Evolutionary conservation across 192 early-diverging fungal species (phyloP).

Genomic region (Chytriomyces confervae): DNA sequence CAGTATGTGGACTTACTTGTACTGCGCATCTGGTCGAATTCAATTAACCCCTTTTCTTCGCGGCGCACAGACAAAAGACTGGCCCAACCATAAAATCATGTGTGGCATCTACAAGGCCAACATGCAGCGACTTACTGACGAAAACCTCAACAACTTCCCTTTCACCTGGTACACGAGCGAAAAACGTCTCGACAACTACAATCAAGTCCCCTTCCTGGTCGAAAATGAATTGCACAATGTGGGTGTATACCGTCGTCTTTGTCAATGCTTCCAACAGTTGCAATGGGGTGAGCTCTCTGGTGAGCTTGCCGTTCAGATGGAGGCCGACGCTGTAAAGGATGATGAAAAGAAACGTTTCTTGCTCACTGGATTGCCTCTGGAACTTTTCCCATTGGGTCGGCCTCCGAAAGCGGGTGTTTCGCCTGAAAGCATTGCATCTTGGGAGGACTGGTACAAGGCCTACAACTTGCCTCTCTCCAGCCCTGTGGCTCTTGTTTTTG

Average conservation of each 20-base stretch:
- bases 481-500: conserved; percentile 58
- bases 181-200: conserved; percentile 55
- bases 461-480: conserved; percentile 41
- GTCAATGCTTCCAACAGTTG: conserved; percentile 53
- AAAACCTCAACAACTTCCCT: conserved; percentile 56
- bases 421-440: conserved; percentile 43
- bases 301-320: conserved; percentile 44
- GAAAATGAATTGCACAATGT: conserved; percentile 57
- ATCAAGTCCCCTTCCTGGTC: conserved; percentile 54
- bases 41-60: conserved; percentile 1
- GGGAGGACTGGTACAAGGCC: conserved; percentile 52
- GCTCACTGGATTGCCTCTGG: conserved; percentile 49
- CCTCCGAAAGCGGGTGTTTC: conserved; percentile 41
- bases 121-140: conserved; percentile 50
- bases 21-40: not conserved
- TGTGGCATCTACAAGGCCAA: conserved; percentile 52
- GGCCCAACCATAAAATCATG: conserved; percentile 56
- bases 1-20: conserved; percentile 43
- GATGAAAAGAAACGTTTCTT: conserved; percentile 45
- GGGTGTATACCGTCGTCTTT: conserved; percentile 58
- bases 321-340: conserved; percentile 28
- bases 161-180: conserved; percentile 57
- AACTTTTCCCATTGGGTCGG: conserved; percentile 50
- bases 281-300: conserved; percentile 54
- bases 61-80: conserved; percentile 54